Evolutionary conservation across 1,139 yeast species (phyloP).

Genomic region (Yamadazyma kanchanaburiensis): DNA sequence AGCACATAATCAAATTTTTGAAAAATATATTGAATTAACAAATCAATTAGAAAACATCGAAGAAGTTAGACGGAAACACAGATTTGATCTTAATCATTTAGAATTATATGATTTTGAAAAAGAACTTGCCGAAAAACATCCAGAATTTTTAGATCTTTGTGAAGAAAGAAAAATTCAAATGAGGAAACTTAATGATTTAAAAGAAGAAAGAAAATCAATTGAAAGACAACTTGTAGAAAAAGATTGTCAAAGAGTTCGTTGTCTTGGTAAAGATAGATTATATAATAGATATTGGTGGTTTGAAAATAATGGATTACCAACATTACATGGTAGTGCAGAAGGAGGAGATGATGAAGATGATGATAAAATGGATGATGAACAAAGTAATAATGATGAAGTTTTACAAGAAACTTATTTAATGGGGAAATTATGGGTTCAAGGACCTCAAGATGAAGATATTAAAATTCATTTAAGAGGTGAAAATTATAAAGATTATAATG

Average conservation of each 20-base stretch:
- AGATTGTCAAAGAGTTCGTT: constrained; percentile 75
- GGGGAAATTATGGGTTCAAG: constrained; percentile 94
- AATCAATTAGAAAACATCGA: constrained; percentile 15
- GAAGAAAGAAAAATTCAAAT: constrained; percentile 39
- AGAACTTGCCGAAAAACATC: constrained; percentile 41
- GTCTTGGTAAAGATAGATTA: constrained; percentile 79
- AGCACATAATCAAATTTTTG: constrained; percentile 37
- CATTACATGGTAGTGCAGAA: constrained; percentile 40
- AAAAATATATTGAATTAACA: constrained; percentile 14
- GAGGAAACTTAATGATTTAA: constrained; percentile 39
- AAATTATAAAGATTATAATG: constrained; percentile 4
- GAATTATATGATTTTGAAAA: constrained; percentile 54
- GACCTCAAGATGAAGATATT: constrained; percentile 72
- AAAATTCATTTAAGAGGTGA: constrained; percentile 17
- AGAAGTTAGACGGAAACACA: constrained; percentile 17
- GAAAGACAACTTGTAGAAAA: constrained; percentile 60
- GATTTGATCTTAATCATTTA: constrained; percentile 26
- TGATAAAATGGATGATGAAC: constrained; percentile 30
- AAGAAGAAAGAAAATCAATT: constrained; percentile 43
- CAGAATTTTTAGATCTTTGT: constrained; percentile 45
- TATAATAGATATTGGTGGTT: constrained; percentile 96
- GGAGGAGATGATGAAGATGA: constrained; percentile 37
- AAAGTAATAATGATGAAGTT: constrained; percentile 37
- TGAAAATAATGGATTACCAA: constrained; percentile 79
- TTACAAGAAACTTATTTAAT: constrained; percentile 65